Evolutionary conservation across 176 grass and related monocot genomes (phyloP), one percentile per base, ranked within the genome.

Genomic region (Tillandsia leiboldiana): DNA sequence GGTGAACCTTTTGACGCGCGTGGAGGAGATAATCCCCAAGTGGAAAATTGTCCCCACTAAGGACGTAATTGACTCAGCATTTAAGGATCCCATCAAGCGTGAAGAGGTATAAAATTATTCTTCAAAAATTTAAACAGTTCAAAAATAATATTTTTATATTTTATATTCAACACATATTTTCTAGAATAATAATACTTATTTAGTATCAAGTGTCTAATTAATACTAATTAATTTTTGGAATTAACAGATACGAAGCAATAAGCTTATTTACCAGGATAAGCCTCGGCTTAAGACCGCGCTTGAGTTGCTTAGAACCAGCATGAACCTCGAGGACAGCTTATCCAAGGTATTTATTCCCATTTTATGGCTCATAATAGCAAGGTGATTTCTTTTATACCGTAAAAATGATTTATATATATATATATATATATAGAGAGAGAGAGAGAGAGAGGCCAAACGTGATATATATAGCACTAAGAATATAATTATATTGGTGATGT

Each of bases 41-140:
- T 93, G 94, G 89, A 99, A 93, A 74, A 88, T 99, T 47, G 94
- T 99, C 12, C 94, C 87, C 0, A 83, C 82, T 69, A 99, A 99
- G 51, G 89, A 99, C 12, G 84, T 90, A 66, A 90, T 99, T 8
- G 74, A 99, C 66, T 93, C 94, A 0, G 94, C 84, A 1, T 93
- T 93, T 74, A 90, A 93, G 72, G 87, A 99, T 18, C 87, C 94
- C 0, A 3, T 93, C 72, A 99, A 99, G 61, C 94, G 87, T 0
- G 89, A 93, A 56, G 72, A 73, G 83, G 93, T 91, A 42, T 42
- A 42, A 6, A 5, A 42, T 42, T 42, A 42, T 42, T 42, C 3
- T 42, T 42, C 4, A 42, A 42, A 42, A 42, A 42, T 3, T 42
- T 33, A 33, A 33, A 5, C 29, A 0, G 5, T 0, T 42, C 7